Base-by-base conservation (phyloP, 176 grass and related monocot genomes). In the Carex pumila region DNA sequence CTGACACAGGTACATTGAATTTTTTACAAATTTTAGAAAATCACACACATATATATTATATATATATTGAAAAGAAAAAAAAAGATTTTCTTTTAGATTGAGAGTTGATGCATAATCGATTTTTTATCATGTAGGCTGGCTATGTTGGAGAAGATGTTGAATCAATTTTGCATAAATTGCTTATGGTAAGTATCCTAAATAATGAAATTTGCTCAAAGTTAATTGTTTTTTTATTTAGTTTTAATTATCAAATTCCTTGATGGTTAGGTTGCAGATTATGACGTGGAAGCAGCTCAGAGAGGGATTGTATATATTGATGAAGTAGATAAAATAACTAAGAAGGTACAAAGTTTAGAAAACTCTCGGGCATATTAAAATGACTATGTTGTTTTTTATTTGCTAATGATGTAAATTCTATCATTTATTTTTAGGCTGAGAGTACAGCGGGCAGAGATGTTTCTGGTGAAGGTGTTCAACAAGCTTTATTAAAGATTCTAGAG, bases 131-230 rank as follows among this genome's bases (percentile, higher is more conserved):
- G 61, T 87, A 99, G 96, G 96, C 93, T 89, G 96, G 96, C 80
- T 99, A 99, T 88, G 96, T 99, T 86, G 96, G 96, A 88, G 96
- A 95, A 90, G 96, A 99, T 89, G 96, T 95, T 83, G 96, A 99
- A 85, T 95, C 96, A 15, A 99, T 99, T 90, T 86, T 99, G 12
- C 88, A 95, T 75, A 99, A 99, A 86, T 88, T 99, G 77, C 77
- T 99, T 36, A 87, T 88, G 89, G 96, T 99, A 99, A 60, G 88
- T 83, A 49, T 85, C 19, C 10, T 67, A 15, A 65, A 15, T 52
- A 54, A 52, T 52, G 41, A 68, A 34, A 65, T 25, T 81, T 62
- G 11, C 25, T 55, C 73, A 55, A 8, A 17, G 4, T 18, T 83
- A 31, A 52, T 66, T 49, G 0, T 83, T 65, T 70, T 53, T 53